These are phyloP conservation scores for Prunus dulcis DNA, from an alignment of 306 rosid genomes.

Conservation along the genomic window DNA sequence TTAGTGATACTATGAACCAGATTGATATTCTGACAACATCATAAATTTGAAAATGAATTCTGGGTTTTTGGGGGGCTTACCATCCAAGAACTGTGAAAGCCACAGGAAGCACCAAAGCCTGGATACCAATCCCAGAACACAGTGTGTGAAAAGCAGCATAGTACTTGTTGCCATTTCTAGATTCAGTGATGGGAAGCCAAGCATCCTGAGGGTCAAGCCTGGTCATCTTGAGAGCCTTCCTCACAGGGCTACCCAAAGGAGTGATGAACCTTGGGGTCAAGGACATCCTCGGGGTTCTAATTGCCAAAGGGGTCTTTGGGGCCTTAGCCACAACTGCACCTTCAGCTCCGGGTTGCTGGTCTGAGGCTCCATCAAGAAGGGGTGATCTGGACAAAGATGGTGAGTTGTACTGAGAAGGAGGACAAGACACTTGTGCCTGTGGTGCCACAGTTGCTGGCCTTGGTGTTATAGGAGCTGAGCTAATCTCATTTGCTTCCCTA, in stretches of 20 bases:
- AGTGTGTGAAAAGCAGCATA: constrained; percentile 58
- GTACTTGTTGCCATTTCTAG: constrained; percentile 50
- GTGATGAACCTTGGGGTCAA: constrained; percentile 38
- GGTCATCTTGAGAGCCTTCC: constrained; percentile 35
- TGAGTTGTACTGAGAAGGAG: constrained; percentile 55
- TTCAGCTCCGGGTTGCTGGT: background rate
- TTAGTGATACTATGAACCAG: background rate
- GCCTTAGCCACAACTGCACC: constrained; percentile 30
- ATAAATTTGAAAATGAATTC: background rate
- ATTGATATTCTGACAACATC: background rate
- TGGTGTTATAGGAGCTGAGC: constrained; percentile 72
- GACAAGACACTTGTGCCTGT: constrained; percentile 48
- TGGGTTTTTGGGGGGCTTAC: constrained; percentile 17
- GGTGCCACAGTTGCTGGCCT: constrained; percentile 14
- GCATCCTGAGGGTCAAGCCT: constrained; percentile 49
- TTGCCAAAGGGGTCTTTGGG: constrained; percentile 32
- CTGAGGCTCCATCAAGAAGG: constrained; percentile 18
- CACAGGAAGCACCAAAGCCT: constrained; percentile 53
- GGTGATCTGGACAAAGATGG: constrained; percentile 39
- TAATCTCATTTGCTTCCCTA: constrained; percentile 45
- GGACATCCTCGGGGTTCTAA: constrained; percentile 27
- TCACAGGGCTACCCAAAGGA: constrained; percentile 39
- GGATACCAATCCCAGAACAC: constrained; percentile 55
- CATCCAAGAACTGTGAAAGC: constrained; percentile 63
- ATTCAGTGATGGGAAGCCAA: constrained; percentile 59